Evolutionary conservation across 805 yeast genomes (phyloP), one percentile per base, ranked within the genome.

Genomic region (Saccharomycopsis capsularis): DNA sequence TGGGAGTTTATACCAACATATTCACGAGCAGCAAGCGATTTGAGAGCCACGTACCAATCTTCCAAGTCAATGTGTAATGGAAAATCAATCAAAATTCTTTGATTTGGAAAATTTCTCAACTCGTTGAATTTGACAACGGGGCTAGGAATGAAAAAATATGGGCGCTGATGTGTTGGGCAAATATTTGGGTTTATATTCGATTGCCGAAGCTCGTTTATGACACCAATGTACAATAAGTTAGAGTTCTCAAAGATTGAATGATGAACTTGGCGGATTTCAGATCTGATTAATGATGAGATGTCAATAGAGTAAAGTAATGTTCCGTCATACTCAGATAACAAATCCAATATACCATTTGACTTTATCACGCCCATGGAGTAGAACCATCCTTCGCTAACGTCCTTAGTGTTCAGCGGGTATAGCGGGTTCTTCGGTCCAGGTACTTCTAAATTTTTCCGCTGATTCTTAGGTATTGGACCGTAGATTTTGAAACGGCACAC

Each of bases 11-110:
- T 39, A 1, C 67, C 67, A 29, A 59, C 59, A 48, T 59, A 78
- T 56, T 82, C 88, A 25, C 80, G 62, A 48, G 73, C 75, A 5
- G 87, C 73, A 57, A 82, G 80, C 13, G 85, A 78, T 40, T 72
- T 74, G 50, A 85, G 63, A 0, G 86, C 81, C 11, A 84, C 84
- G 53, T 75, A 69, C 90, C 93, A 84, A 60, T 82, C 89, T 58
- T 83, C 90, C 39, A 83, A 67, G 61, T 83, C 90, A 21, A 79
- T 78, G 56, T 77, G 78, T 37, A 80, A 65, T 2, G 86, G 84
- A 54, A 84, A 84, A 54, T 76, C 78, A 43, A 84, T 66, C 21
- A 82, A 63, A 2, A 81, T 67, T 44, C 82, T 57, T 27, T 52
- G 48, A n/a, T n/a, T 18, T 3, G 42, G 23, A 23, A 39, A 39